A percentile compares a stretch with the other conserved stretches of the same genome.
Evolutionary conservation across 495 filamentous ascomycete genomes (phyloP).

Genomic region (Trichoderma parareesei): DNA sequence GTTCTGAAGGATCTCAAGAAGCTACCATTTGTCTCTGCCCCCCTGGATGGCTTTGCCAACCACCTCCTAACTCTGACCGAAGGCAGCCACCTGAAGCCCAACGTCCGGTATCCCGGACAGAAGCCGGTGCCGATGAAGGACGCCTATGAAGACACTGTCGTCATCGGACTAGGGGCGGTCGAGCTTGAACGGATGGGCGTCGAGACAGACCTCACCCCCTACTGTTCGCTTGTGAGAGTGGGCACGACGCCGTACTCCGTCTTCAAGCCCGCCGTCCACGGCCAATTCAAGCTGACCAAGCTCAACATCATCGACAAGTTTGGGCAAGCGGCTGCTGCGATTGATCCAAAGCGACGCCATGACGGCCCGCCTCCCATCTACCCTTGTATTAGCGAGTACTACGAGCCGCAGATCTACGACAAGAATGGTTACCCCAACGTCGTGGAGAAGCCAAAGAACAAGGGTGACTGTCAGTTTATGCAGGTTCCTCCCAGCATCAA

Average conservation of each 20-base stretch:
- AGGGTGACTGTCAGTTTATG: constrained; percentile 25
- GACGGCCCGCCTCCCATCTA: constrained; percentile 12
- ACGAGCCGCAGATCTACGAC: constrained; percentile 12
- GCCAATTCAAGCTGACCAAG: constrained; percentile 38
- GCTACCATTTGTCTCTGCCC: constrained; percentile 30
- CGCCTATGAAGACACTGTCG: not conserved
- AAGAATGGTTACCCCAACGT: not conserved
- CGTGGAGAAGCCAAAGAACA: not conserved
- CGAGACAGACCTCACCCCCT: constrained; percentile 22
- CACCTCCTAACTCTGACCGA: constrained; percentile 33
- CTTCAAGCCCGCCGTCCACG: constrained; percentile 38
- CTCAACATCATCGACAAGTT: constrained; percentile 49
- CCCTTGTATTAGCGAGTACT: constrained; percentile 18
- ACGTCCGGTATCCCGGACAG: constrained; percentile 11
- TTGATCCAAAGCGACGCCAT: constrained; percentile 23
- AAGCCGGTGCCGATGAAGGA: constrained; percentile 4
- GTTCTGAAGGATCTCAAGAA: constrained; percentile 13
- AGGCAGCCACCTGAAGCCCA: constrained; percentile 42
- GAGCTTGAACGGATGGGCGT: constrained; percentile 10
- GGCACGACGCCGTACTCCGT: constrained; percentile 10
- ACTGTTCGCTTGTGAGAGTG: not conserved
- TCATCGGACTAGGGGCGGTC: not conserved
- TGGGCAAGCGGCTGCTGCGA: constrained; percentile 34
- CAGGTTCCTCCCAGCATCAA: constrained; percentile 46
- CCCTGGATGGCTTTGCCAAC: constrained; percentile 35